Base-by-base conservation (phyloP, 106 monocot species). In the Vanilla planifolia region DNA sequence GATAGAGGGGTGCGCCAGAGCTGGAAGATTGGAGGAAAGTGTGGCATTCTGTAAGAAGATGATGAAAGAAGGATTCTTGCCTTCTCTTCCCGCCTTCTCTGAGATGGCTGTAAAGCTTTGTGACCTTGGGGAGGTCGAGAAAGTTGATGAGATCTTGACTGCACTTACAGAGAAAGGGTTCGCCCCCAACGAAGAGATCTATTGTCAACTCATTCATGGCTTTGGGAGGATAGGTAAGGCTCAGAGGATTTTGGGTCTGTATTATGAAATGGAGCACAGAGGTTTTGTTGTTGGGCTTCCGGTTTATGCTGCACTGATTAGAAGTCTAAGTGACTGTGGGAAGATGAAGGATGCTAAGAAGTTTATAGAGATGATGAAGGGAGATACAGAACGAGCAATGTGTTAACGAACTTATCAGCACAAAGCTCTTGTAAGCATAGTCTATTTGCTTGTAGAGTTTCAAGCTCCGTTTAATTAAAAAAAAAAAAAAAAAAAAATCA, bases 261-360 rank as follows among this genome's bases (percentile, higher is more conserved):
- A 81, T 46, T 76, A 83, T 70, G 93, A 93, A 63, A 82, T 93
- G 85, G 70, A 78, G 62, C 66, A 77, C 39, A 80, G 61, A 61
- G 82, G 80, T 4, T 26, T 77, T 62, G 46, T 36, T 51, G 29
- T 52, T 26, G 61, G 67, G 36, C n/a, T 42, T 8, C 25, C 20
- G 42, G 55, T 79, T 20, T 80, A 75, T 67, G 43, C 65, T 48
- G 56, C 80, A 9, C 36, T 89, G 22, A 56, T 93, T 48, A 60
- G 9, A 40, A 80, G 64, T 58, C 75, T 93, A 7, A 77, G 71
- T 35, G 4, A 29, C 7, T 93, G 93, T 66, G 85, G 79, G 21
- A 75, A 82, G 52, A 33, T 68, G 14, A 73, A 68, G 60, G 81
- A 88, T 48, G 92, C 84, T 59, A 81, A 81, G 51, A 86, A 86